Conservation (phyloP, 257 asterid genomes). For the Lithospermum erythrorhizon region DNA sequence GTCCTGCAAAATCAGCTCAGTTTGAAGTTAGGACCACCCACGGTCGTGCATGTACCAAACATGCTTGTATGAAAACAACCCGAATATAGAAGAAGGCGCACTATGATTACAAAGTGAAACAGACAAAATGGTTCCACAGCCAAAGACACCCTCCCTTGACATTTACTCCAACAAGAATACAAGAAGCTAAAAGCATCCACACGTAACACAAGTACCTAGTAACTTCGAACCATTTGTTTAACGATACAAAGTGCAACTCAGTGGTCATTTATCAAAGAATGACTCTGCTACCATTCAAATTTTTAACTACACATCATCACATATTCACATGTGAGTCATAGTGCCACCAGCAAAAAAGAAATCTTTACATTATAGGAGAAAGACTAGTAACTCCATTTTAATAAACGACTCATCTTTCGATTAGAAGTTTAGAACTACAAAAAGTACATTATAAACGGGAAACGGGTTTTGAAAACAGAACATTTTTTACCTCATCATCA, state of each 20-base stretch:
- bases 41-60: not conserved
- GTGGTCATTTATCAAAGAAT: too few species aligned
- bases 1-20: constrained; percentile 26
- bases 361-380: not conserved
- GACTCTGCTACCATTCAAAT: too few species aligned
- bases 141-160: too few species aligned
- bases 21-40: not conserved
- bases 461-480: not conserved
- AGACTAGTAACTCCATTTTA: not conserved
- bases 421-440: not conserved
- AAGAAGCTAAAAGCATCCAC: too few species aligned
- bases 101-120: too few species aligned
- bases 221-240: too few species aligned
- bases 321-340: not conserved
- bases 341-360: not conserved
- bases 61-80: not conserved
- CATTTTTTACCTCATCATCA: constrained; percentile 27
- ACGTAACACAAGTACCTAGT: too few species aligned
- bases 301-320: not conserved
- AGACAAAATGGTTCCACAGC: too few species aligned
- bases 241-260: too few species aligned
- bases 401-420: not conserved
- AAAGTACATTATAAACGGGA: not conserved
- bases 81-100: not conserved
- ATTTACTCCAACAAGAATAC: too few species aligned